Percentiles rank a stretch among this genome's conserved stretches.
Conservation (phyloP, 164 flowering plant genomes). For the Vitis labrusca region DNA sequence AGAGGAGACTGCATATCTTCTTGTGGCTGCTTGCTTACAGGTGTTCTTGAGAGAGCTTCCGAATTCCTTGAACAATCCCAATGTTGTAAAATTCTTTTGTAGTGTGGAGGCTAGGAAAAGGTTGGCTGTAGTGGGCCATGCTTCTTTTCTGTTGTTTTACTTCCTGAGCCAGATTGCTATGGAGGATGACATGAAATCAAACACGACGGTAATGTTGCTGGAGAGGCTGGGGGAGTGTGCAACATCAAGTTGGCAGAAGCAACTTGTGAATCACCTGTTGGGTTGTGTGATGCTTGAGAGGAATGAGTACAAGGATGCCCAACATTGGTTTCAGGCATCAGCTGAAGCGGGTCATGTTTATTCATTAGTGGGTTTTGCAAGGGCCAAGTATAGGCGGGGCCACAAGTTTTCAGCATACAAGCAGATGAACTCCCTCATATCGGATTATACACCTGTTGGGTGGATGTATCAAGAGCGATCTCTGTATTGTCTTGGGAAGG, state of each 20-base stretch:
- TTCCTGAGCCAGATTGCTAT: conserved; percentile 77
- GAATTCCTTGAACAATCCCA: conserved; percentile 46
- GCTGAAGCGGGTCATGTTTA: conserved; percentile 76
- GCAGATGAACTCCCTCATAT: conserved; percentile 59
- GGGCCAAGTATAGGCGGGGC: conserved; percentile 74
- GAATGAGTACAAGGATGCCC: conserved; percentile 83
- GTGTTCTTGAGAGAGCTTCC: conserved; percentile 82
- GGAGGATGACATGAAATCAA: conserved; percentile 79
- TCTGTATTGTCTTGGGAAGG: conserved; percentile 68
- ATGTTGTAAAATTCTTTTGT: conserved; percentile 55
- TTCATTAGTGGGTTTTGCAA: conserved; percentile 76
- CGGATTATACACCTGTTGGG: conserved; percentile 59
- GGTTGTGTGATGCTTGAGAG: conserved; percentile 88
- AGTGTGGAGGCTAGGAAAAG: conserved; percentile 58
- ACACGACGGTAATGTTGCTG: conserved; percentile 70
- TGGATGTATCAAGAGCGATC: conserved; percentile 98
- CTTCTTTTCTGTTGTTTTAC: conserved; percentile 71
- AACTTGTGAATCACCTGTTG: conserved; percentile 73
- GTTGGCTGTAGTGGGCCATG: conserved; percentile 58
- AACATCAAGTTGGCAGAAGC: conserved; percentile 62
- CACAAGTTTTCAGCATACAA: conserved; percentile 78
- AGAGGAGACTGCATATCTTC: conserved; percentile 68
- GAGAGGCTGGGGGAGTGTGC: conserved; percentile 82
- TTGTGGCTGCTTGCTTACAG: conserved; percentile 89
- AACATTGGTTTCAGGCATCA: conserved; percentile 74